Evolutionary conservation across 2,329 filamentous ascomycete species (phyloP), one percentile per base, ranked within the genome.

Genomic region (Achaetomium macrosporum): DNA sequence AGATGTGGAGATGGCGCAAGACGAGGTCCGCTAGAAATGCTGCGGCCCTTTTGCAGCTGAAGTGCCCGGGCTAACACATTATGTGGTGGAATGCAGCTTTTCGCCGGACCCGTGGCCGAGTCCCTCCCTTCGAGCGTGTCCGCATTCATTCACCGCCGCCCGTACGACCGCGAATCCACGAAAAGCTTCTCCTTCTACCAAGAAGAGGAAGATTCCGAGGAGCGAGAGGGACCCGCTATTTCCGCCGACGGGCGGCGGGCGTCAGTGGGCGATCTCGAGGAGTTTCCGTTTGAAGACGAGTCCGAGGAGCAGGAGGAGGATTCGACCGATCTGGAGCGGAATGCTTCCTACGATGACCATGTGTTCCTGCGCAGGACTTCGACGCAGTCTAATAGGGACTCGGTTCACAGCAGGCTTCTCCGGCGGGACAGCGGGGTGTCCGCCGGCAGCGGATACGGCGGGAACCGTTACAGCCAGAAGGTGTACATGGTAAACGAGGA

Each of bases 1-100:
- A 61, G 90, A 96, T 69, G 91, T 97, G n/a, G 92, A 96, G 68
- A 97, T 99, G 93, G 92, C 93, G 17, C 90, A 95, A 47, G 89
- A 96, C 68, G 92, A 97, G 81, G 88, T 93, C 66, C 49, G 71
- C 33, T 63, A 53, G 60, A 20, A 9, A 6, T 16, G 10, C 7
- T 53, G 19, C 12, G 20, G 37, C 40, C 20, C 31, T 13, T 37
- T 12, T 44, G 42, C 17, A 9, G 31, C 42, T 11, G 42, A 19
- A 17, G 15, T 5, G 17, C 12, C 9, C 25, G 31, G n/a, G 46
- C 51, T 57, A 45, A 54, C 25, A 29, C 8, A 44, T 13, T 2
- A 6, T 0, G 7, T 7, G 25, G 25, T 25, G 25, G 25, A 25
- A 25, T 13, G 16, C 55, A 83, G 78, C 81, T 95, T 44, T 99